These are phyloP conservation scores for Coffea canephora DNA, from an alignment of 257 asterid genomes.

Conservation along the genomic window DNA sequence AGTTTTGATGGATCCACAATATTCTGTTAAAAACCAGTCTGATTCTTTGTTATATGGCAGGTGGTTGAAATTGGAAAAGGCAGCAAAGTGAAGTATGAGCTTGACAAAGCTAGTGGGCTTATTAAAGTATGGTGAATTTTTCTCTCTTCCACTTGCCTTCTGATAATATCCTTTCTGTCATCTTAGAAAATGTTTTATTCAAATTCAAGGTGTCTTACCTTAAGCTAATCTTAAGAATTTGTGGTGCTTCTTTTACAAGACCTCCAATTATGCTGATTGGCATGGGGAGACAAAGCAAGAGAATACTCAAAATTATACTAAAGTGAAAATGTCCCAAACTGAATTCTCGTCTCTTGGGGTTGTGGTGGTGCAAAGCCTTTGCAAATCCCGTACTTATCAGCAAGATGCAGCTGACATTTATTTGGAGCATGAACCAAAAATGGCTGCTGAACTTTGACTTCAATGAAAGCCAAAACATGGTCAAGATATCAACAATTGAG, in stretches of 20 bases:
- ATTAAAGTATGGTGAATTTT: slow-evolving; percentile 53
- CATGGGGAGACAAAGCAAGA: neutral
- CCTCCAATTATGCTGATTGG: neutral
- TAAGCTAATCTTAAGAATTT: neutral
- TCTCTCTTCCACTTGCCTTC: neutral
- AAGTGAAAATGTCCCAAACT: too few species aligned
- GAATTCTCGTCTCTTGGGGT: too few species aligned
- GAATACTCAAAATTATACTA: too few species aligned
- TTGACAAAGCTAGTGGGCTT: slow-evolving; percentile 85
- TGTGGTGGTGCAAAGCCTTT: too few species aligned
- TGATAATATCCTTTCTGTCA: neutral
- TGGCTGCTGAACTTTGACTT: too few species aligned
- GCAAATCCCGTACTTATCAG: too few species aligned
- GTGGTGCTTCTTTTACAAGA: neutral
- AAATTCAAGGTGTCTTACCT: neutral
- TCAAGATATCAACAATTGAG: too few species aligned
- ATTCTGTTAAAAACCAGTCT: neutral
- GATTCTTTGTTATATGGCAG: slow-evolving; percentile 37
- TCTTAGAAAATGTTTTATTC: neutral
- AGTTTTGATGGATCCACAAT: neutral
- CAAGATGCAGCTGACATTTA: too few species aligned
- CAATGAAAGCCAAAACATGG: too few species aligned
- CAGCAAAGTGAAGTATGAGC: slow-evolving; percentile 93
- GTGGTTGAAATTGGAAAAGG: slow-evolving; percentile 91
- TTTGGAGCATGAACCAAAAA: too few species aligned